A percentile compares a stretch with the other conserved stretches of the same genome.
Evolutionary conservation across 257 asterid species (phyloP).

Genomic region (Verbena officinalis): DNA sequence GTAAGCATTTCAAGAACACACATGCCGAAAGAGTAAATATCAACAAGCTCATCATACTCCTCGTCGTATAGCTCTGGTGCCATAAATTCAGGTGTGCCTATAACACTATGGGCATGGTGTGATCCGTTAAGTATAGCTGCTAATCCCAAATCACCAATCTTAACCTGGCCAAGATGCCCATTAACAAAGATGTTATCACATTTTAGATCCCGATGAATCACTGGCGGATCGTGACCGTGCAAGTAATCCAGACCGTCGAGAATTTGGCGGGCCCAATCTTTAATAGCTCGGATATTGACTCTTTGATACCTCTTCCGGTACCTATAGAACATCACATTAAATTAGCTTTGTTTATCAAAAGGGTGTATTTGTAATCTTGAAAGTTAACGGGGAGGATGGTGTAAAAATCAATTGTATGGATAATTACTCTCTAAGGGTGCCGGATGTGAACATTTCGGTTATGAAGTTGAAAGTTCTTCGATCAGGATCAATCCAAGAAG

Average conservation of each 20-base stretch:
- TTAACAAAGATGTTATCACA: constrained; percentile 81
- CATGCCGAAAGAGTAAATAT: constrained; percentile 86
- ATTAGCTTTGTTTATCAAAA: neutral
- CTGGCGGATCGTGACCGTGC: constrained; percentile 76
- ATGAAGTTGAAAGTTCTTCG: constrained; percentile 76
- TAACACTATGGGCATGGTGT: constrained; percentile 81
- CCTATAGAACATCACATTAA: constrained; percentile 33
- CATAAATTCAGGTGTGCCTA: constrained; percentile 93
- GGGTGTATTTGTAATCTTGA: too few species aligned
- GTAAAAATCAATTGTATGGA: neutral
- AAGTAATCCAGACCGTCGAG: constrained; percentile 72
- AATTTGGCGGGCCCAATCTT: constrained; percentile 76
- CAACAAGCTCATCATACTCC: constrained; percentile 77
- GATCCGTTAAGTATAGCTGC: constrained; percentile 69
- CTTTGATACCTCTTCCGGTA: constrained; percentile 57
- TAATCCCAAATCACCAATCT: constrained; percentile 83
- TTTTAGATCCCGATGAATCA: constrained; percentile 82
- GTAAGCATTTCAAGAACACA: constrained; percentile 84
- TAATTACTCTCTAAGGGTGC: constrained; percentile 79
- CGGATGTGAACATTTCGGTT: constrained; percentile 84
- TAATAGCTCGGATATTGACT: constrained; percentile 54
- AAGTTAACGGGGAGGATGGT: too few species aligned
- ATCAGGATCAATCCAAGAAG: constrained; percentile 63
- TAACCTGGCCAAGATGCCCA: constrained; percentile 83
- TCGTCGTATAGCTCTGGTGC: constrained; percentile 88